Percentiles rank a stretch among this genome's conserved stretches.
Evolutionary conservation across 345 rosid species (phyloP).

Genomic region (Mercurialis annua): DNA sequence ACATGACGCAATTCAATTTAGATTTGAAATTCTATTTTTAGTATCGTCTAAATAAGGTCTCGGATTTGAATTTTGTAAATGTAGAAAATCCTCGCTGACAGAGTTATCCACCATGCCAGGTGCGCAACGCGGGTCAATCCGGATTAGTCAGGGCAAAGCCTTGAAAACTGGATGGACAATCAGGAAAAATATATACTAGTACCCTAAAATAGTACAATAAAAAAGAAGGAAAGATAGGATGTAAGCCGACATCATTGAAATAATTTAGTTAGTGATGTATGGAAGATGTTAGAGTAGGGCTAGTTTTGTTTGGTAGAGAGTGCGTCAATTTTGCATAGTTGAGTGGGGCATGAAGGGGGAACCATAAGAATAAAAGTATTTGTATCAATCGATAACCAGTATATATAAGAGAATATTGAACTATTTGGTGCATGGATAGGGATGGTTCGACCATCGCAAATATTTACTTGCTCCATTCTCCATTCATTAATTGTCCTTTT

Average conservation of each 20-base stretch:
- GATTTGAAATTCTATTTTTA: too few relatives aligned
- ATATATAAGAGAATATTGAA: background rate
- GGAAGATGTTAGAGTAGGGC: background rate
- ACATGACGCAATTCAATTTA: too few relatives aligned
- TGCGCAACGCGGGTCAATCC: too few relatives aligned
- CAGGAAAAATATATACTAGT: too few relatives aligned
- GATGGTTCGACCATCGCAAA: conserved; percentile 3
- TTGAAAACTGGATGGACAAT: too few relatives aligned
- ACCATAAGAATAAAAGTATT: conserved; percentile 15
- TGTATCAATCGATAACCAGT: background rate
- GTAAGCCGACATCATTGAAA: background rate
- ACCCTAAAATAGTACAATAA: background rate
- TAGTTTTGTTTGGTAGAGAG: background rate
- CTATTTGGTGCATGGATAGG: conserved; percentile 14
- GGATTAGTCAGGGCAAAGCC: too few relatives aligned
- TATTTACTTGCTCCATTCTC: background rate
- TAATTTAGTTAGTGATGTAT: background rate
- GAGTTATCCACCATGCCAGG: too few relatives aligned
- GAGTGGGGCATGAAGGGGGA: conserved; percentile 15
- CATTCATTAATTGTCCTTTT: too few relatives aligned
- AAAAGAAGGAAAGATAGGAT: background rate
- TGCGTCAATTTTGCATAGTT: background rate
- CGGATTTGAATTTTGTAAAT: too few relatives aligned
- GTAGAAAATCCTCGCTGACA: too few relatives aligned
- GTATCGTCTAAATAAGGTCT: too few relatives aligned